A percentile compares a stretch with the other conserved stretches of the same genome.
Evolutionary conservation across 148 eudicot species (phyloP).

Genomic region (Suaeda aralocaspica): DNA sequence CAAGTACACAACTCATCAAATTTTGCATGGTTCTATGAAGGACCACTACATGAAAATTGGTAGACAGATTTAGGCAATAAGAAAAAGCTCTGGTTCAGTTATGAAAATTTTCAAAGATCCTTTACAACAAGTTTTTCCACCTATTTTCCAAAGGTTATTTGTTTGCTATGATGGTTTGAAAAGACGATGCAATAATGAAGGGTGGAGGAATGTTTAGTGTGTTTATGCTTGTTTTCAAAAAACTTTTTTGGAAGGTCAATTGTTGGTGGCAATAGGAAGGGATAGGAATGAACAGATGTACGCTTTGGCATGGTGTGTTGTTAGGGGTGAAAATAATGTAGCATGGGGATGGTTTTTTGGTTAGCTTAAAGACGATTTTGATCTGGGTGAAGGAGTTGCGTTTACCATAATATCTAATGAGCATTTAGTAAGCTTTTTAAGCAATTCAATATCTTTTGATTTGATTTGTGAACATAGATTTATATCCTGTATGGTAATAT

Average conservation of each 20-base stretch:
- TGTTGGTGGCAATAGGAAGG: background rate
- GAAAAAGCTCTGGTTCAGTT: background rate
- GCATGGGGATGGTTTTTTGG: background rate
- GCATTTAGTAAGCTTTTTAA: background rate
- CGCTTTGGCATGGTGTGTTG: conserved; percentile 1
- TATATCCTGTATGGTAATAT: background rate
- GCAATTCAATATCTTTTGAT: fast-evolving
- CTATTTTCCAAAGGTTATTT: background rate
- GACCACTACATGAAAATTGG: conserved; percentile 2
- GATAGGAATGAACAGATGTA: conserved; percentile 12
- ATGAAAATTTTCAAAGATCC: background rate
- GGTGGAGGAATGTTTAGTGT: background rate
- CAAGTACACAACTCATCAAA: background rate
- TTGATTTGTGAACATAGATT: background rate
- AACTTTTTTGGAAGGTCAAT: background rate
- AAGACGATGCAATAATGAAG: background rate
- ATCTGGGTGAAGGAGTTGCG: background rate
- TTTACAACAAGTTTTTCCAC: background rate
- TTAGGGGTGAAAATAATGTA: conserved; percentile 1
- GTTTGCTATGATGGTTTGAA: background rate
- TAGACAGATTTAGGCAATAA: background rate
- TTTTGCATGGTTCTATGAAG: background rate
- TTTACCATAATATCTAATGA: background rate
- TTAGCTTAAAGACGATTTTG: background rate
- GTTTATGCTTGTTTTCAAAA: conserved; percentile 4